These are phyloP conservation scores for Aspergillus flavus DNA, from an alignment of 2,329 filamentous ascomycete species.

Conservation along the genomic window DNA sequence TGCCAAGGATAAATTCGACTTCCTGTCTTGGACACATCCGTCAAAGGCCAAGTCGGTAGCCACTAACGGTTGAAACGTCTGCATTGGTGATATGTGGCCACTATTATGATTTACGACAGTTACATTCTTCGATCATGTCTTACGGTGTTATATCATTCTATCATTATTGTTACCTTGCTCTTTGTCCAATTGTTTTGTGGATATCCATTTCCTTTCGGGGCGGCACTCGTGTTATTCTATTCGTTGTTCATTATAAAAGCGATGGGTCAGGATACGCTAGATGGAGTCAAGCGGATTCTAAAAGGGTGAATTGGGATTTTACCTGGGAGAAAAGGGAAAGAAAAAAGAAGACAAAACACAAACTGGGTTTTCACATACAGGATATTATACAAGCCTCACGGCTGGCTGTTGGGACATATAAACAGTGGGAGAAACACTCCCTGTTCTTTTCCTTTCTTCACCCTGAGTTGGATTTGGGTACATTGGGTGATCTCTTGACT, in stretches of 20 bases:
- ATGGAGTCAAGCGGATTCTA: slow-evolving; percentile 9
- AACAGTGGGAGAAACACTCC: not conserved
- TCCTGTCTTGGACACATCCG: slow-evolving; percentile 54
- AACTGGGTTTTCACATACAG: slow-evolving; percentile 6
- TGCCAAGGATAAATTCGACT: slow-evolving; percentile 55
- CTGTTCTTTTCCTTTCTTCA: slow-evolving; percentile 4
- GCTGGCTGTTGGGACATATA: not conserved
- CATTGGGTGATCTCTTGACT: slow-evolving; percentile 2
- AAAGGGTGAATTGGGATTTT: not conserved
- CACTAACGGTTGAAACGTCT: slow-evolving; percentile 33
- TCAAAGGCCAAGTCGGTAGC: slow-evolving; percentile 45
- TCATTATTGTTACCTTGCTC: not conserved
- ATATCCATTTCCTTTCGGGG: slow-evolving; percentile 10
- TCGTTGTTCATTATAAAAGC: slow-evolving; percentile 8
- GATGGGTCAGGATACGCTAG: slow-evolving; percentile 8
- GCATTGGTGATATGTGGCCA: slow-evolving; percentile 4
- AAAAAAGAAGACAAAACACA: not conserved
- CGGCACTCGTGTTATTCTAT: slow-evolving; percentile 12
- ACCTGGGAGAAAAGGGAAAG: not conserved
- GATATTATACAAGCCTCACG: slow-evolving; percentile 9
- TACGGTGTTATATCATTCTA: slow-evolving; percentile 4
- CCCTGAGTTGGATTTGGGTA: slow-evolving; percentile 2
- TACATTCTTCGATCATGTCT: slow-evolving; percentile 1
- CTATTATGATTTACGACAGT: slow-evolving; percentile 25
- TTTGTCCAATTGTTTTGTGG: slow-evolving; percentile 1